phyloP scores from a whole-genome alignment of 2,329 filamentous ascomycete species.

The Claviceps pazoutovae region DNA sequence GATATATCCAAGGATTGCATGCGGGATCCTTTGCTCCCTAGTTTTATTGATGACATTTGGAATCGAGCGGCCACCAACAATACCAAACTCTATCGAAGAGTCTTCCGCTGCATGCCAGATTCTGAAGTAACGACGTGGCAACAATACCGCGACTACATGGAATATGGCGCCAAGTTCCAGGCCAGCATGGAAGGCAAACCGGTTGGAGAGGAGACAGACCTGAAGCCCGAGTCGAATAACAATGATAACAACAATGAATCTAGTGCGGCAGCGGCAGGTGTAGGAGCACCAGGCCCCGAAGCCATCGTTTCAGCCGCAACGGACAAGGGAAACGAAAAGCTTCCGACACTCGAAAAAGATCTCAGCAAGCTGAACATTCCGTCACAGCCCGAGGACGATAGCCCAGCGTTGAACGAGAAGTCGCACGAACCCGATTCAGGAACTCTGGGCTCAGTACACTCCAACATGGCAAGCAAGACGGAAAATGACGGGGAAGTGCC shows the following conservation, averaged over 20 bases:
- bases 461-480: constrained; percentile 14
- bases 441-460: constrained; percentile 24
- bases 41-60: constrained; percentile 84
- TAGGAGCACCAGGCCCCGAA: constrained; percentile 28
- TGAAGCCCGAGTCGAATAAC: constrained; percentile 22
- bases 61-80: constrained; percentile 80
- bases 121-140: constrained; percentile 88
- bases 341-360: constrained; percentile 9
- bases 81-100: constrained; percentile 81
- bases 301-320: constrained; percentile 21
- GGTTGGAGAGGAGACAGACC: constrained; percentile 33
- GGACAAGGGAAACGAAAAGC: constrained; percentile 17
- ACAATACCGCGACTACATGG: constrained; percentile 73
- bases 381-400: constrained; percentile 17
- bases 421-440: constrained; percentile 1
- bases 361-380: constrained; percentile 18
- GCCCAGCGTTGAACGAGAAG: constrained; percentile 22
- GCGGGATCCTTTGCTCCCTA: constrained; percentile 70
- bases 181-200: constrained; percentile 47
- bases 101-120: constrained; percentile 95
- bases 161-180: constrained; percentile 66
- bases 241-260: constrained; percentile 14
- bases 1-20: constrained; percentile 82
- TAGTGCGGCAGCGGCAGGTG: constrained; percentile 24
- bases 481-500: background rate